Evolutionary conservation across 495 filamentous ascomycete species (phyloP), one percentile per base, ranked within the genome.

Genomic region (Platismatia glauca): DNA sequence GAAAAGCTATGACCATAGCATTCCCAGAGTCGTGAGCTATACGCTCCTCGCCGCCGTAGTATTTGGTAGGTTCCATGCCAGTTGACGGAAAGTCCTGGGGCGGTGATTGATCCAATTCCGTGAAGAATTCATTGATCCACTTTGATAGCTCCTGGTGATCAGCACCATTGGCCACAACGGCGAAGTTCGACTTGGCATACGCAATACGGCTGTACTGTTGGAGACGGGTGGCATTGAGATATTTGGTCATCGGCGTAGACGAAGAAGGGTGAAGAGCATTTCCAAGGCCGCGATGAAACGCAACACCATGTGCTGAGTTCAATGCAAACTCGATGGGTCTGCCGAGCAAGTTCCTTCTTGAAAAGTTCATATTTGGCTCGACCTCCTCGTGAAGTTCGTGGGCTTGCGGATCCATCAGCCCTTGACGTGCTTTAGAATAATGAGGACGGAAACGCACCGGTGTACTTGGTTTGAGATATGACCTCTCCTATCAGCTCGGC

Each of bases 271-370:
- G 83, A 64, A 90, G 76, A 59, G 86, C 81, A 52, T 81, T 77
- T 66, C 94, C 94, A 68, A 98, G 89, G 60, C 94, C 94, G 61
- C 79, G 85, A 82, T 99, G 94, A 83, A 97, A 99, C 66, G 94
- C 94, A 66, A 91, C 77, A 61, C 85, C 80, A 77, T 97, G 91
- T 38, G 86, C 94, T 63, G 88, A 86, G 76, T 95, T 88, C 67
- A 93, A 70, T 64, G 94, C 91, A 67, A 95, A 74, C 62, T 82
- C 83, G 67, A 83, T 77, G 56, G 90, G 79, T 75, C 83, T 83
- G 64, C 76, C 78, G 64, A 84, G 78, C 64, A 90, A 71, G 62
- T 80, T 80, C 67, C 87, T 81, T 77, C 94, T 88, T 72, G 86
- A 82, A 68, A 84, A 68, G 69, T 86, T 81, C 69, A 99, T 82